Conservation (phyloP, 2,329 filamentous ascomycete species). For the Claviceps sp. region DNA sequence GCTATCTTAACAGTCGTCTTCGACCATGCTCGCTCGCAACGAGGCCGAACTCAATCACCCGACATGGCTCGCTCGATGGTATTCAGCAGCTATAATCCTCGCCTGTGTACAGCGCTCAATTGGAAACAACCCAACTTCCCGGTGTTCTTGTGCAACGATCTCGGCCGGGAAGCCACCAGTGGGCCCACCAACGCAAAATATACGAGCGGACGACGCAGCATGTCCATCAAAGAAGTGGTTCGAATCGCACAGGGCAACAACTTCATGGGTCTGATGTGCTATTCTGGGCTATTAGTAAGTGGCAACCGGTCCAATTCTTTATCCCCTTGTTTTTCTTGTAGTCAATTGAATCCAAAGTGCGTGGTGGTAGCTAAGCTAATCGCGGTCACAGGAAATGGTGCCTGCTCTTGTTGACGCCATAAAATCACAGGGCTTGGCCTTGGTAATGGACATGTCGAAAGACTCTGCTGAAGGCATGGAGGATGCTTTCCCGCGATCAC, state of each 20-base stretch:
- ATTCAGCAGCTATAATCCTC: constrained; percentile 85
- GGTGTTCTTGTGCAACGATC: constrained; percentile 86
- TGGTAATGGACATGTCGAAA: constrained; percentile 76
- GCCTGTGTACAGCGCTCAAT: constrained; percentile 85
- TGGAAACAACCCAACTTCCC: constrained; percentile 99
- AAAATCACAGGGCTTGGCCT: constrained; percentile 82
- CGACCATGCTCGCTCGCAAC: constrained; percentile 64
- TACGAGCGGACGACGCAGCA: constrained; percentile 56
- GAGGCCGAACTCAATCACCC: constrained; percentile 48
- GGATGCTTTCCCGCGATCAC: constrained; percentile 46
- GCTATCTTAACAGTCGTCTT: constrained; percentile 76
- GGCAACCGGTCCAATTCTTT: neutral
- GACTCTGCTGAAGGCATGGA: constrained; percentile 31
- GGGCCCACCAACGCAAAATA: constrained; percentile 21
- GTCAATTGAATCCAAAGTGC: neutral
- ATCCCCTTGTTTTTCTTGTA: neutral
- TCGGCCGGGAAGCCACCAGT: constrained; percentile 48
- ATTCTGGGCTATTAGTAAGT: constrained; percentile 70
- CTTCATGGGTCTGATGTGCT: constrained; percentile 93
- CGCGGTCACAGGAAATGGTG: constrained; percentile 59
- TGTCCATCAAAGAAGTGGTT: constrained; percentile 89
- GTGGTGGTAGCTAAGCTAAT: neutral
- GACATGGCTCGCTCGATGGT: constrained; percentile 75
- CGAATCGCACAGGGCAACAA: constrained; percentile 91
- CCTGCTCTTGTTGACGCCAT: constrained; percentile 85